Evolutionary conservation across 768 basidiomycete species (phyloP).

Genomic region (Pulveroboletus sp.): DNA sequence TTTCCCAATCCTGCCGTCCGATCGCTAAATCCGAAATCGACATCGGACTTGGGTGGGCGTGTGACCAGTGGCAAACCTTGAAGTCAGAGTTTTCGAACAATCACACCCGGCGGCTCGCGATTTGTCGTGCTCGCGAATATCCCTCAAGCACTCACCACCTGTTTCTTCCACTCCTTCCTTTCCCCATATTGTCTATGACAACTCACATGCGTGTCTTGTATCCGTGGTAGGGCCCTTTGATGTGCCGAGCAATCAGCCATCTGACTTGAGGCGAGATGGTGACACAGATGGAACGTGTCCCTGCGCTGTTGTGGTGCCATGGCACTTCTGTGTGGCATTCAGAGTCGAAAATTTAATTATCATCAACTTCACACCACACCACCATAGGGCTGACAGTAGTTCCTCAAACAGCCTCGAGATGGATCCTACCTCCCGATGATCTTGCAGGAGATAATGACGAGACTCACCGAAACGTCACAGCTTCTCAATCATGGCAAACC

Average conservation of each 20-base stretch:
- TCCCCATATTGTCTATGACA: background rate
- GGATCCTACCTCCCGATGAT: background rate
- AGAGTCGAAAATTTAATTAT: background rate
- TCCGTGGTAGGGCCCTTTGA: background rate
- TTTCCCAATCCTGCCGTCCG: background rate
- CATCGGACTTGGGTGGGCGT: constrained; percentile 1
- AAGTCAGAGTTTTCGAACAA: background rate
- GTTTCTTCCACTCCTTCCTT: too few relatives aligned
- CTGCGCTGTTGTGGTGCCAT: constrained; percentile 3
- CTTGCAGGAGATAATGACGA: background rate
- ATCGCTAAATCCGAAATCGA: constrained; percentile 3
- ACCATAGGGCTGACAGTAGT: background rate
- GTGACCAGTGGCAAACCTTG: background rate
- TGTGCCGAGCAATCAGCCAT: background rate
- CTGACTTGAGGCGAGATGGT: background rate
- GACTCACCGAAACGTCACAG: background rate
- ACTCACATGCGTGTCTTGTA: background rate
- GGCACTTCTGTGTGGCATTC: background rate
- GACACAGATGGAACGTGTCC: background rate
- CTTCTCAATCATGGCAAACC: background rate
- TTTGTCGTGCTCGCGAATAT: constrained; percentile 2
- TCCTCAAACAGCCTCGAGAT: background rate
- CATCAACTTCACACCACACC: background rate
- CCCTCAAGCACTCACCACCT: background rate
- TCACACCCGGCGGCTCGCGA: background rate